phyloP scores from a whole-genome alignment of 2,329 filamentous ascomycete genomes.

The Paraphoma sp. region DNA sequence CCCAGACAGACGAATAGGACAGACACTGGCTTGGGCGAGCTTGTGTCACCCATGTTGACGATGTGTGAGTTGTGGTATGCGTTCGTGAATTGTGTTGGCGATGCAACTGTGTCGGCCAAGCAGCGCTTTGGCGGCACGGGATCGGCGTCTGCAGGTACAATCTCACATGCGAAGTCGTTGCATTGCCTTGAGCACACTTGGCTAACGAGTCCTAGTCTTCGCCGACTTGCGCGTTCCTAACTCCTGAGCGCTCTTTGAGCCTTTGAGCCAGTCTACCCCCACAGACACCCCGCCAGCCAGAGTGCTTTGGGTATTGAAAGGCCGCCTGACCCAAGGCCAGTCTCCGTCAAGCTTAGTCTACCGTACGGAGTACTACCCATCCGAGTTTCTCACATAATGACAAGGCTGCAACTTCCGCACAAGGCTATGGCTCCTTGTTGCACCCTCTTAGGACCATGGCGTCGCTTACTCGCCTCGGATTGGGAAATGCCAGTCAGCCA shows the following conservation, averaged over 20 bases:
- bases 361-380: no score
- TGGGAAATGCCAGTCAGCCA: neutral
- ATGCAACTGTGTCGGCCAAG: neutral
- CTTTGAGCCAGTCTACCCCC: no score
- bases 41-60: slow-evolving; percentile 13
- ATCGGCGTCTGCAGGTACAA: neutral
- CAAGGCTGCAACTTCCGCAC: neutral
- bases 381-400: no score
- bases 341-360: no score
- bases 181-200: neutral
- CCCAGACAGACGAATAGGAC: slow-evolving; percentile 96
- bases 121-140: no score
- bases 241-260: no score
- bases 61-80: neutral
- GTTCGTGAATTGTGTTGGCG: neutral
- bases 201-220: no score
- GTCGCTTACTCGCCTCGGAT: neutral
- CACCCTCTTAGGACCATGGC: neutral
- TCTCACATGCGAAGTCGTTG: neutral
- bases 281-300: no score
- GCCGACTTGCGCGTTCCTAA: no score
- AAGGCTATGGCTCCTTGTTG: neutral
- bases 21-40: slow-evolving; percentile 57
- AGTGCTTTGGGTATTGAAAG: no score
- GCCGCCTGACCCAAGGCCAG: no score